phyloP scores from a whole-genome alignment of 2,329 filamentous ascomycete species.

The Ramichloridium luteum region DNA sequence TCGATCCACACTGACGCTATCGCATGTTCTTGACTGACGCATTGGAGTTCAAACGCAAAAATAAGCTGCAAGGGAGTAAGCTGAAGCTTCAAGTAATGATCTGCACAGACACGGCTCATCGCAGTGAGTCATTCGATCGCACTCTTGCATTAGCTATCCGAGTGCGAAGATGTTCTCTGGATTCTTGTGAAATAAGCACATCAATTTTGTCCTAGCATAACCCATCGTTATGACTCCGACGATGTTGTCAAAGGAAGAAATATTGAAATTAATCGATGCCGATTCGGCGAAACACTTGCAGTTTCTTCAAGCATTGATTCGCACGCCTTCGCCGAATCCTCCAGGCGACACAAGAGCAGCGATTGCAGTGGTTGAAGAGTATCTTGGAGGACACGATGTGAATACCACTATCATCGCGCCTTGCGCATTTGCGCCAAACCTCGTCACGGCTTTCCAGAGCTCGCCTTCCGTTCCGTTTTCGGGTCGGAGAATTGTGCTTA shows the following conservation, averaged over 20 bases:
- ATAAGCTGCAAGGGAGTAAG: too few relatives aligned
- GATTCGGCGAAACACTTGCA: constrained; percentile 19
- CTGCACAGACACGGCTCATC: too few relatives aligned
- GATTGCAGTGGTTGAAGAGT: constrained; percentile 22
- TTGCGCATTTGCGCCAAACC: constrained; percentile 22
- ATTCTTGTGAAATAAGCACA: too few relatives aligned
- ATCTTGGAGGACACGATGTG: constrained; percentile 13
- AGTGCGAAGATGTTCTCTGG: too few relatives aligned
- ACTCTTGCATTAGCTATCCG: too few relatives aligned
- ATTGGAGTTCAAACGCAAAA: too few relatives aligned
- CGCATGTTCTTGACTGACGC: too few relatives aligned
- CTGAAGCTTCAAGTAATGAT: too few relatives aligned
- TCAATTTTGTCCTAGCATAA: too few relatives aligned
- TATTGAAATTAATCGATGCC: constrained; percentile 18
- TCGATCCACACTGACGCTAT: too few relatives aligned
- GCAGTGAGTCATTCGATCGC: too few relatives aligned
- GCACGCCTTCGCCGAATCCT: constrained; percentile 28
- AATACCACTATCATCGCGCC: constrained; percentile 19
- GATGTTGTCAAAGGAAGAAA: constrained; percentile 11
- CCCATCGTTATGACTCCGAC: too few relatives aligned
- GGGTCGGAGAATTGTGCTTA: constrained; percentile 27
- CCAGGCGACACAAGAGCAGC: constrained; percentile 28
- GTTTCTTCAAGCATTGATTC: constrained; percentile 26
- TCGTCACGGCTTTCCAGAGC: constrained; percentile 24
- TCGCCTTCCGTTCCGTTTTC: constrained; percentile 3